Evolutionary conservation across 306 rosid genomes (phyloP), one percentile per base, ranked within the genome.

Genomic region (Herpetospermum pedunculosum): DNA sequence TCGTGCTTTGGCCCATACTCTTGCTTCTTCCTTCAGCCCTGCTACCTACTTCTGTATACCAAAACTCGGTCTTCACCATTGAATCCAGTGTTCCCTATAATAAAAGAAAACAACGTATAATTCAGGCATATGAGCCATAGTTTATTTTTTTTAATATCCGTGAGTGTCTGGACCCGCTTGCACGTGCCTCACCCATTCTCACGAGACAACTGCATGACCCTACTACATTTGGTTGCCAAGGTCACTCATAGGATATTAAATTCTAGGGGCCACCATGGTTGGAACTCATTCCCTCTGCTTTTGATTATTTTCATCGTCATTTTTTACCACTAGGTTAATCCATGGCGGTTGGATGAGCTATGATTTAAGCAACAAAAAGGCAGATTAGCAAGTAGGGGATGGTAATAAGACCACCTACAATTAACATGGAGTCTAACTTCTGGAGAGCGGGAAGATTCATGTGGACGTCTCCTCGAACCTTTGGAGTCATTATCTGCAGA

Each of bases 371-470:
- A 41, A 26, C 2, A n/a, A 2, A 40, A 67, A 10, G 52, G 14
- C 0, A 25, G 18, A 19, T 12, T n/a, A 37, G 7, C 49, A 13
- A 67, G 35, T 12, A 62, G 4, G 4, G 5, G 54, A 54, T 35
- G 70, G 30, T 64, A 54, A 52, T 52, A 34, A 79, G 81, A 77
- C 69, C 83, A 80, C 98, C 35, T 83, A 94, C 98, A 80, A 91
- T 86, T 37, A 94, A 93, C 96, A 94, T 91, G 63, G 97, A 89
- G 73, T 94, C 97, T 87, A 94, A 84, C 85, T 94, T 94, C 83
- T 85, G 88, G 73, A 94, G 98, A 43, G 97, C 98, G 13, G 98
- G 98, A 76, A 94, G 92, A 83, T 94, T 94, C 86, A 91, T 80
- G 54, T 89, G 97, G 80, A 94, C 82, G 80, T 94, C 98, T 23